phyloP scores from a whole-genome alignment of 768 basidiomycete species.

The Cystobasidium ongulense region DNA sequence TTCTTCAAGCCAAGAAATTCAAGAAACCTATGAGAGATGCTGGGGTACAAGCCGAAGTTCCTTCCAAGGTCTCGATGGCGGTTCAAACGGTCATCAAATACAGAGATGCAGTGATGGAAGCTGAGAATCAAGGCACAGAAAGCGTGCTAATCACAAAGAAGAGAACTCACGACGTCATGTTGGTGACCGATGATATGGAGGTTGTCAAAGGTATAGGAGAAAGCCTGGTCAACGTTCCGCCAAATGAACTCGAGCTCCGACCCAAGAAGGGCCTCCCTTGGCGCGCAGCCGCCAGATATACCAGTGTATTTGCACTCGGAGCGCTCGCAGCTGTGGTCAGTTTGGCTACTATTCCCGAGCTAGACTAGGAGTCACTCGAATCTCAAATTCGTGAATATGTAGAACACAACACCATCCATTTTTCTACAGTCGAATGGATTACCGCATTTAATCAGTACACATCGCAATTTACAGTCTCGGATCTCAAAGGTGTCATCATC shows the following conservation, averaged over 20 bases:
- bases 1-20: background rate
- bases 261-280: slow-evolving; percentile 1
- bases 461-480: background rate
- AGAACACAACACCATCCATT: background rate
- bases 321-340: background rate
- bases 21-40: background rate
- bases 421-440: background rate
- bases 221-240: too few relatives aligned
- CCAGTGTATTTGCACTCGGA: background rate
- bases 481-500: background rate
- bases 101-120: background rate
- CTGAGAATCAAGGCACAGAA: background rate
- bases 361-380: slow-evolving; percentile 8
- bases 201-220: background rate
- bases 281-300: background rate
- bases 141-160: background rate
- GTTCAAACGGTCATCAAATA: background rate
- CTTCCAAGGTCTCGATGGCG: background rate
- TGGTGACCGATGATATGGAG: background rate
- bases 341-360: background rate
- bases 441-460: background rate
- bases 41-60: background rate
- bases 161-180: background rate
- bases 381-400: background rate
- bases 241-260: too few relatives aligned